Conservation (phyloP, 371 early-diverging fungal species). For the Circinella minor region DNA sequence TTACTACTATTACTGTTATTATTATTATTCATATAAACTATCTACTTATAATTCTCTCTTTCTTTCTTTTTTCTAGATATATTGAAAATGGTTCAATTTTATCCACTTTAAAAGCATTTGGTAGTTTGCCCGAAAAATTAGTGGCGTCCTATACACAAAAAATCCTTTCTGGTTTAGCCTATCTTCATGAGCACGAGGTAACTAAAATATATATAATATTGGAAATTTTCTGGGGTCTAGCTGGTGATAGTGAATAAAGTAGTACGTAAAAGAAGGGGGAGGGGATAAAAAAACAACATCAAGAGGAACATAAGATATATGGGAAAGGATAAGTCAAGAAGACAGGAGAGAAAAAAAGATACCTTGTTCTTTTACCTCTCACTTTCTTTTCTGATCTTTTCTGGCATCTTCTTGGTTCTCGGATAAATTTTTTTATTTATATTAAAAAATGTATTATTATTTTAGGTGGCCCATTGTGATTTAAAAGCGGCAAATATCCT, state of each 20-base stretch:
- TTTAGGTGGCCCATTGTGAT: conserved; percentile 89
- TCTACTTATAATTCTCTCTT: too few relatives aligned
- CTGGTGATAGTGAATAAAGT: too few relatives aligned
- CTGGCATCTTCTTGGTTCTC: conserved; percentile 5
- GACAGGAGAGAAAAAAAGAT: too few relatives aligned
- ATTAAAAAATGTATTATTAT: not conserved
- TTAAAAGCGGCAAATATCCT: conserved; percentile 95
- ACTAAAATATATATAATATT: too few relatives aligned
- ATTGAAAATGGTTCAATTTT: conserved; percentile 94
- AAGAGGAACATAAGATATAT: too few relatives aligned
- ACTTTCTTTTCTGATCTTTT: not conserved
- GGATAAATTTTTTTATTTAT: too few relatives aligned
- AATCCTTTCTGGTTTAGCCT: conserved; percentile 84
- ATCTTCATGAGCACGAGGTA: conserved; percentile 84
- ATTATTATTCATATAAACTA: too few relatives aligned
- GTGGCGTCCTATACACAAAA: conserved; percentile 87
- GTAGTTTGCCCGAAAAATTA: conserved; percentile 87
- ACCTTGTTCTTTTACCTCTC: not conserved
- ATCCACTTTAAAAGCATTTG: conserved; percentile 87
- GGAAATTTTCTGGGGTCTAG: too few relatives aligned
- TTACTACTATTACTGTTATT: not conserved
- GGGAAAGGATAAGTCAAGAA: too few relatives aligned
- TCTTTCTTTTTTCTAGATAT: conserved; percentile 37
- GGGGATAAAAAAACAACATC: too few relatives aligned
- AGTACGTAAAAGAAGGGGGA: too few relatives aligned